Base-by-base conservation (phyloP, 106 monocot species). In the Phalaenopsis equestris region DNA sequence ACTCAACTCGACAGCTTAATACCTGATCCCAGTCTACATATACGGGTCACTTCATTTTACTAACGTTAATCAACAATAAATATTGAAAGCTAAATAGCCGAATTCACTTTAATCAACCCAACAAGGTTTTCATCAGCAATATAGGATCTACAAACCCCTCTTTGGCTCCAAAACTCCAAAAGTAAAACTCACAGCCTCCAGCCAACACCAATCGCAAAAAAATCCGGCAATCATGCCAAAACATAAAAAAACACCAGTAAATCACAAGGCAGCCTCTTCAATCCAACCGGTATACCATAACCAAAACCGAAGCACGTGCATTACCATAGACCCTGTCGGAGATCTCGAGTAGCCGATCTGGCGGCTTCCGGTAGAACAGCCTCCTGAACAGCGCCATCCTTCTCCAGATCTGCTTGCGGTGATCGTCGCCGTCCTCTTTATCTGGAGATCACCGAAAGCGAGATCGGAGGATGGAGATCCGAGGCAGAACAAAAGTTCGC, bases 241-340 rank as follows among this genome's bases (percentile, higher is more conserved):
- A 24, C 12, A n/a, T 8, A 6, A 4, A 43, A 75, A 45, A 6
- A 16, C 15, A 18, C 72, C 36, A 17, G 45, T n/a, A 75, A 75
- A 43, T 21, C 45, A 75, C 52, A 10, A 52, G 52, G 2, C 52
- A 52, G 3, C 52, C 52, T 52, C 52, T 52, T 52, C 52, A 52
- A 52, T 52, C 74, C 43, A 37, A 41, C 17, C 16, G 1, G 74
- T 14, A 46, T 1, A n/a, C 21, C 76, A 17, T 49, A 76, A 49
- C 23, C 23, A 14, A 76, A 49, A 4, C 8, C 30, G 21, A 18
- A 76, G 76, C 2, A 23, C 18, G n/a, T 48, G 76, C 76, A 76
- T 46, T 90, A 98, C 98, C 98, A 55, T 94, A 98, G 42, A 98
- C 94, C 67, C 98, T 84, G 80, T 98, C 98, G 24, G 98, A 92